Evolutionary conservation across 2,329 filamentous ascomycete species (phyloP), one percentile per base, ranked within the genome.

Genomic region (Fusarium sp.): DNA sequence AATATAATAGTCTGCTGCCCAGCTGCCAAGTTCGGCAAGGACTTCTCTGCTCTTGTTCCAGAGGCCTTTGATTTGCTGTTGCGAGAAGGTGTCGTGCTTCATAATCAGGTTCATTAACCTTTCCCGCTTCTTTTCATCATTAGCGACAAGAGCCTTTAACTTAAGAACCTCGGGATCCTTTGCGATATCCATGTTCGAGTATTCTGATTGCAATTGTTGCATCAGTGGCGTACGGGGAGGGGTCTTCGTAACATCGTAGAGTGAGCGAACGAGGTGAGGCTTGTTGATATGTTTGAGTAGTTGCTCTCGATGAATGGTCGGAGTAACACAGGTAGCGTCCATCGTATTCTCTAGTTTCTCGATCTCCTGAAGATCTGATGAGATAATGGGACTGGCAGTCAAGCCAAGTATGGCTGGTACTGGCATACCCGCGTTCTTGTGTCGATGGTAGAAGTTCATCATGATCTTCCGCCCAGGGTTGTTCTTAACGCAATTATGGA

Each of bases 351-450:
- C 94, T 12, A 97, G 87, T 9, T 81, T 79, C 80, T 88, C 83
- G 20, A 96, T 84, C 41, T 87, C 87, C 4, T 84, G 82, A 3
- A 86, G 80, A 22, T 87, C 87, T 3, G 88, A 89, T 63, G 86
- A 89, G 73, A 92, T 90, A 7, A 94, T 88, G 0, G 94, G 94
- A 70, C 93, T 97, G 2, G 95, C 95, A 12, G 92, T 95, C 31
- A 98, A 85, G 0, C 94, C 95, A 10, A 98, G 84, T 35, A 98
- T 91, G 26, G 86, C 85, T 0, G 95, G 95, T 3, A 90, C 81
- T 1, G 77, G 55, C 0, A 80, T 68, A 0, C 84, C 85, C 5
- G 63, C 71, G 0, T 61, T 72, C 57, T 85, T 86, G 24, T 79
- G 81, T 35, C 84, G 83, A 70, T 90, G 88, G 77, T 97, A 97